Percentiles rank a stretch among this genome's conserved stretches.
These are phyloP conservation scores for Teunomyces aglyptinius DNA, from an alignment of 805 yeast species.

Conservation along the genomic window DNA sequence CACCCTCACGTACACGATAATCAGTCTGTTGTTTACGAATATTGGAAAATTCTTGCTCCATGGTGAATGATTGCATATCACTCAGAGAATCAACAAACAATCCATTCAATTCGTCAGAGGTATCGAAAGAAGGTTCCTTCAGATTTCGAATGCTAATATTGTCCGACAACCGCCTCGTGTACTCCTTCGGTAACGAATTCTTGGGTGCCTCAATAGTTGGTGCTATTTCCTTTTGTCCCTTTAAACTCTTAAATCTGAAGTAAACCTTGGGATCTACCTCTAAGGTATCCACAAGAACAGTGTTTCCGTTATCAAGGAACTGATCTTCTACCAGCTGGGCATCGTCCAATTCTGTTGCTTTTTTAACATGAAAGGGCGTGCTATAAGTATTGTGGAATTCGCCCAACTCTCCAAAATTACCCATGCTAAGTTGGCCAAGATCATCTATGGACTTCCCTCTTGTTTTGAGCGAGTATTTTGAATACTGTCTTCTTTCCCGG, in stretches of 20 bases:
- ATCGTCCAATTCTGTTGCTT: neutral
- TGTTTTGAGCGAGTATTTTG: slow-evolving; percentile 3
- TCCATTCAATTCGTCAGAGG: neutral
- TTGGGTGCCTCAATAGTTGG: neutral
- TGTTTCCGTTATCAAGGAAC: neutral
- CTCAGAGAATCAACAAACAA: neutral
- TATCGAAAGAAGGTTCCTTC: neutral
- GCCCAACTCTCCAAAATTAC: neutral
- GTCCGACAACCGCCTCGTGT: neutral
- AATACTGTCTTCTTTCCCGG: slow-evolving; percentile 8
- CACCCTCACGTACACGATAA: slow-evolving; percentile 62
- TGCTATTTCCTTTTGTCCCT: slow-evolving; percentile 3
- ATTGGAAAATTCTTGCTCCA: slow-evolving; percentile 10
- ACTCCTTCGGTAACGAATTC: neutral
- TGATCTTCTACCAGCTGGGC: neutral
- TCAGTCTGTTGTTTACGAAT: slow-evolving; percentile 32
- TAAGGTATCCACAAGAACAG: slow-evolving; percentile 5
- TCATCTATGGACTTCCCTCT: neutral
- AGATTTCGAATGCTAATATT: neutral
- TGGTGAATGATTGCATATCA: slow-evolving; percentile 8
- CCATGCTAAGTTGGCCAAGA: neutral
- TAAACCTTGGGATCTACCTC: slow-evolving; percentile 15
- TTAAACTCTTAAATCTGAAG: slow-evolving; percentile 15
- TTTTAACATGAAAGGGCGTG: neutral
- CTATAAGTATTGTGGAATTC: neutral